Evolutionary conservation across 2,329 filamentous ascomycete species (phyloP), one percentile per base, ranked within the genome.

Genomic region (Trichoderma sp.): DNA sequence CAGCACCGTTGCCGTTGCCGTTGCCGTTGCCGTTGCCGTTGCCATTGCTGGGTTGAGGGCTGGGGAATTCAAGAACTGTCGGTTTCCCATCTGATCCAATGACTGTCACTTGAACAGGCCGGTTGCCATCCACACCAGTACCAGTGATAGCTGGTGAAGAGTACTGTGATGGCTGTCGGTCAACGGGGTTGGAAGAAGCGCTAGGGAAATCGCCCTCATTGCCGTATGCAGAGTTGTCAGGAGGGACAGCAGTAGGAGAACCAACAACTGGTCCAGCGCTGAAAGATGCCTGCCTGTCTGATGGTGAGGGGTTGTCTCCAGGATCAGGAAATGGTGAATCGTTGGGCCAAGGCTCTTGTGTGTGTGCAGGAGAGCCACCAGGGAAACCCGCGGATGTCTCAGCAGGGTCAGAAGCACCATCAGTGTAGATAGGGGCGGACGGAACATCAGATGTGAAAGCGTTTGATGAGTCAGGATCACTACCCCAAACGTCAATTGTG

Each of bases 401-500:
- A 19, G 67, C 65, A 59, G 73, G 68, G 25, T 67, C 57, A 27
- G 69, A 42, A 17, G 58, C 58, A 35, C 35, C 68, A 63, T 64
- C 68, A 17, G 72, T 67, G 27, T 63, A 69, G 60, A 71, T 61
- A 22, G 71, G 64, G 27, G 67, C 69, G 60, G 72, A 64, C 12
- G 58, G 22, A 59, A 72, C 42, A 39, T 63, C 69, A 63, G 64
- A 61, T 66, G 58, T 64, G 52, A 48, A 68, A n/a, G 68, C 61
- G 58, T 64, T 69, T 67, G 64, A 37, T 53, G 72, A 64, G 9
- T 57, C 64, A 56, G 71, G 65, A 17, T 63, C 67, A n/a, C 59
- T 56, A 17, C 73, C 75, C 76, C 77, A 79, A 34, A 79, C 72
- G 57, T 79, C 76, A 66, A 79, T 72, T 12, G 78, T 79, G 39